phyloP scores from a whole-genome alignment of 352 stramenopile genomes.

The Globisporangium cystogenes region DNA sequence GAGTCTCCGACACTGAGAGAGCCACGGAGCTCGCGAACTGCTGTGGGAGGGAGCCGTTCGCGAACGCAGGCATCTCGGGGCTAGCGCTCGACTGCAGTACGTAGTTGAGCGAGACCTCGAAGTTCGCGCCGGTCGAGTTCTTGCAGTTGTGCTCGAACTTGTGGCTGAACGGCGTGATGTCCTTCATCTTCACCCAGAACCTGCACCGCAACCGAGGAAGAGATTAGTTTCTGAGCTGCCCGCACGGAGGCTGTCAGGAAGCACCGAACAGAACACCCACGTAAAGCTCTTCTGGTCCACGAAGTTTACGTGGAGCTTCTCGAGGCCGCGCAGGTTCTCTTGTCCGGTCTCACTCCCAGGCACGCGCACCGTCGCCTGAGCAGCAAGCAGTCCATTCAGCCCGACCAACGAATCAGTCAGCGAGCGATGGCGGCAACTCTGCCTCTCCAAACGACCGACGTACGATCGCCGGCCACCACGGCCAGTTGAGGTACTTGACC shows the following conservation, averaged over 20 bases:
- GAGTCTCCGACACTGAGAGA: constrained; percentile 21
- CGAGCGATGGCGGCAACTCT: background rate
- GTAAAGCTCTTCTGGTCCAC: constrained; percentile 37
- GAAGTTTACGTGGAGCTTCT: constrained; percentile 50
- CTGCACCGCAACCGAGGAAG: constrained; percentile 10
- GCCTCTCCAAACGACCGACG: no score
- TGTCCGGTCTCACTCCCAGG: constrained; percentile 39
- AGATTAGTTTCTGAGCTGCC: background rate
- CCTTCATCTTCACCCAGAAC: constrained; percentile 37
- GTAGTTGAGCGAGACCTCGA: constrained; percentile 33
- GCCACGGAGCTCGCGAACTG: constrained; percentile 21
- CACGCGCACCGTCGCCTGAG: constrained; percentile 50
- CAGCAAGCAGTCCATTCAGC: background rate
- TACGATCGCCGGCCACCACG: constrained; percentile 65
- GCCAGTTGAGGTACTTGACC: constrained; percentile 81
- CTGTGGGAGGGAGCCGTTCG: constrained; percentile 28
- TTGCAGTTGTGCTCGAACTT: constrained; percentile 30
- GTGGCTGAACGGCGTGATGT: constrained; percentile 33
- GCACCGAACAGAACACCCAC: constrained; percentile 1
- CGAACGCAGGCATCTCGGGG: constrained; percentile 37
- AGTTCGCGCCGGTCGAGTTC: constrained; percentile 23
- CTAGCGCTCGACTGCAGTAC: constrained; percentile 37
- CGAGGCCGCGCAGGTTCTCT: constrained; percentile 25
- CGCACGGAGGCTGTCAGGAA: background rate
- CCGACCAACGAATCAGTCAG: background rate